Evolutionary conservation across 2,329 filamentous ascomycete species (phyloP).

Genomic region (Diaporthe citri): DNA sequence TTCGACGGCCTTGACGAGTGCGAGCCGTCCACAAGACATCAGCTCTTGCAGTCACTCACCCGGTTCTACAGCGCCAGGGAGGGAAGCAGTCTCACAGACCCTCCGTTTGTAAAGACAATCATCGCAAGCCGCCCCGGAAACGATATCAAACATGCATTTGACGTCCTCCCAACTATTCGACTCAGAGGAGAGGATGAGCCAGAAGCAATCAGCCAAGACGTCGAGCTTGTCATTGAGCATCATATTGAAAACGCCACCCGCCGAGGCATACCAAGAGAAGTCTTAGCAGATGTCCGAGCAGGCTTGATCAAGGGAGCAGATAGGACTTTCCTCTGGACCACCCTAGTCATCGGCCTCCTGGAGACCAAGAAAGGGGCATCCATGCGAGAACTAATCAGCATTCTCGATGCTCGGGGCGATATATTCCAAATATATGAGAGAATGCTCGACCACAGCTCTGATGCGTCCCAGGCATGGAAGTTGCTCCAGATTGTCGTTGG

Average conservation of each 20-base stretch:
- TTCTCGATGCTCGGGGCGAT: constrained; percentile 38
- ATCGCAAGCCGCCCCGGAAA: constrained; percentile 42
- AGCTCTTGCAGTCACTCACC: constrained; percentile 35
- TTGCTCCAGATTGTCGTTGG: constrained; percentile 41
- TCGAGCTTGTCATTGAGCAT: constrained; percentile 38
- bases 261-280: constrained; percentile 34
- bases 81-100: constrained; percentile 18
- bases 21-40: constrained; percentile 25
- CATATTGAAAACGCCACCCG: constrained; percentile 38
- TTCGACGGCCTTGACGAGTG: constrained; percentile 44
- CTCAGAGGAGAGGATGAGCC: constrained; percentile 42
- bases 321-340: constrained; percentile 44
- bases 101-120: constrained; percentile 40
- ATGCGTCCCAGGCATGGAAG: constrained; percentile 35
- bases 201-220: constrained; percentile 40
- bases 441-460: constrained; percentile 39
- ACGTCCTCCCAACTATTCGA: constrained; percentile 37
- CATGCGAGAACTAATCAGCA: constrained; percentile 36
- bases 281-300: constrained; percentile 34
- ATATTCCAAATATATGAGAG: constrained; percentile 40
- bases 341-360: constrained; percentile 42
- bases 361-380: constrained; percentile 38
- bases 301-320: constrained; percentile 40
- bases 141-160: constrained; percentile 41
- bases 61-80: constrained; percentile 27